Conservation (phyloP, 148 eudicot species). For the Drosera capensis region DNA sequence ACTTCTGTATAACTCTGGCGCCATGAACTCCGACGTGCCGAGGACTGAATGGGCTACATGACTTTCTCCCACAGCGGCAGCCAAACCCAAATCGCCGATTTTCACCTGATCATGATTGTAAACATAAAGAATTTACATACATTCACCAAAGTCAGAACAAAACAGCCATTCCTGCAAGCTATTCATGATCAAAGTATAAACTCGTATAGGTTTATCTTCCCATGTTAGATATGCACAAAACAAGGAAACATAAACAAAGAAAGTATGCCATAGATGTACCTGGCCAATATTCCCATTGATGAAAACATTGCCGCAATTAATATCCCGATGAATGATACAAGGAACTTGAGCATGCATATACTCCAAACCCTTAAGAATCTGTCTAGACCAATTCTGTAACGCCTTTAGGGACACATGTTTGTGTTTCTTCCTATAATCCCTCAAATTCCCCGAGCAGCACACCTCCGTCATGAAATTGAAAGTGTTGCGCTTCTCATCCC, state of each 20-base stretch:
- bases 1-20: constrained; percentile 66
- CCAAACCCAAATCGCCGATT: constrained; percentile 77
- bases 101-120: constrained; percentile 32
- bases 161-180: neutral
- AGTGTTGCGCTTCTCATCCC: constrained; percentile 28
- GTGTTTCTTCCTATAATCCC: constrained; percentile 71
- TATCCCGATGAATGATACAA: constrained; percentile 70
- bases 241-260: neutral
- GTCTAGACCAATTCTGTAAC: constrained; percentile 75
- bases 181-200: too few relatives aligned
- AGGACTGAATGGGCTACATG: constrained; percentile 58
- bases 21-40: constrained; percentile 84
- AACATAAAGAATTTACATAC: neutral
- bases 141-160: neutral
- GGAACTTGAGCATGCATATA: constrained; percentile 70
- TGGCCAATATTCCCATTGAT: constrained; percentile 80
- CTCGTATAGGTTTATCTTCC: too few relatives aligned
- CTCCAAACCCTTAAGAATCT: constrained; percentile 62
- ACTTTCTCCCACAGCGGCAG: constrained; percentile 41
- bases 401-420: constrained; percentile 60
- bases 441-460: constrained; percentile 65
- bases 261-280: too few relatives aligned
- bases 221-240: neutral
- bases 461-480: constrained; percentile 73
- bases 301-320: constrained; percentile 71